phyloP scores from a whole-genome alignment of 352 stramenopile species.

The Phytophthora pinifolia region DNA sequence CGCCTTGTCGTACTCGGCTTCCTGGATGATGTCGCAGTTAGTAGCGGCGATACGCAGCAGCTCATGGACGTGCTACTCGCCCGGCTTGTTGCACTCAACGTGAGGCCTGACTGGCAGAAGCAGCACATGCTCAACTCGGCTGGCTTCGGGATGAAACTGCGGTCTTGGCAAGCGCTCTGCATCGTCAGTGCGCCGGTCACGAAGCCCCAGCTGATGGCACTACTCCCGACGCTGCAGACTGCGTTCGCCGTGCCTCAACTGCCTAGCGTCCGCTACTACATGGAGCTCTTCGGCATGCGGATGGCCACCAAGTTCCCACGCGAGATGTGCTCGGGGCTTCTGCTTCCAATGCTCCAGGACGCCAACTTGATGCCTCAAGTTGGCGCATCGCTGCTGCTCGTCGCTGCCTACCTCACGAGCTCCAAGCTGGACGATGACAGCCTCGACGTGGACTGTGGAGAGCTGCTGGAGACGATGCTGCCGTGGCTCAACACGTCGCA shows the following conservation, averaged over 20 bases:
- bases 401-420: conserved; percentile 42
- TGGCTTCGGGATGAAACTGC: conserved; percentile 73
- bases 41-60: conserved; percentile 23
- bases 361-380: conserved; percentile 78
- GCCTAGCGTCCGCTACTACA: conserved; percentile 74
- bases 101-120: conserved; percentile 64
- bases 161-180: conserved; percentile 79
- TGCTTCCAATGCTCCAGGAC: conserved; percentile 66
- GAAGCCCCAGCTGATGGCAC: conserved; percentile 19
- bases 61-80: conserved; percentile 45
- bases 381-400: conserved; percentile 60
- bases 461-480: conserved; percentile 53
- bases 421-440: conserved; percentile 34
- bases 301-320: conserved; percentile 52
- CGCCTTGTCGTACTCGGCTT: conserved; percentile 70
- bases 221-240: conserved; percentile 42
- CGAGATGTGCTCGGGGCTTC: conserved; percentile 35
- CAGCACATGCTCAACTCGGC: conserved; percentile 88
- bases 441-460: conserved; percentile 24
- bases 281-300: conserved; percentile 82
- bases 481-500: conserved; percentile 81
- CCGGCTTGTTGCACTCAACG: conserved; percentile 50
- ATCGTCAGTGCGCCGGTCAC: conserved; percentile 61
- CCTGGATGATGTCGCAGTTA: conserved; percentile 53
- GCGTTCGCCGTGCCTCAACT: conserved; percentile 65